Evolutionary conservation across 2,329 filamentous ascomycete genomes (phyloP), one percentile per base, ranked within the genome.

Genomic region (Dactylonectria estremocensis): DNA sequence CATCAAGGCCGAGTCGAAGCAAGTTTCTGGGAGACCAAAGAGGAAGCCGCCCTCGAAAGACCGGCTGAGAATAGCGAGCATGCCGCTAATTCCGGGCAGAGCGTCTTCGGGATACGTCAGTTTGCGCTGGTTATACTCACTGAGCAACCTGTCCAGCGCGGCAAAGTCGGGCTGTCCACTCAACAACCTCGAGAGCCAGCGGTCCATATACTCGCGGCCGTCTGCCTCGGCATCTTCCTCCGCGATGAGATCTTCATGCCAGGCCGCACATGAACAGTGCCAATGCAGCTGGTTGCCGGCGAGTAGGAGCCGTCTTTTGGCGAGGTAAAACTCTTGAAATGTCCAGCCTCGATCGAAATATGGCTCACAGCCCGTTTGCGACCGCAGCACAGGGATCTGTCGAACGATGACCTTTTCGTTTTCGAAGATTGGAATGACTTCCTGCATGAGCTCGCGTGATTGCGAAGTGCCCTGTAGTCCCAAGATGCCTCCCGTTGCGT

Each of bases 281-380:
- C 58, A 61, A 5, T 52, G 33, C 4, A 61, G 2, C 10, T 16
- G 35, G 20, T 46, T 46, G 20, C 24, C 9, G 3, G 16, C 33
- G 11, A 61, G 45, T 6, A 61, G 18, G 3, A 61, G n/a, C 9
- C 58, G 48, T 18, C 48, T 48, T 14, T 40, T 40, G 2, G 58
- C 31, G 10, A 61, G 35, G n/a, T 16, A 14, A 16, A 14, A 53
- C 48, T 61, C 58, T 14, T 53, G 48, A 33, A 61, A 61, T 4
- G 57, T 61, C 57, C 57, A 61, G 33, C 46, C 57, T 9, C 48
- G 46, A 2, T 33, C n/a, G 24, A 37, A 24, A 20, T 61, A 52
- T 2, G 31, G n/a, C 10, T 16, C 9, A 20, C 16, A 22, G 9
- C 48, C 18, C 13, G 2, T n/a, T 24, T 18, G 35, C 16, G 6